phyloP scores from a whole-genome alignment of 2,329 filamentous ascomycete species.

The Fusarium buxicola region DNA sequence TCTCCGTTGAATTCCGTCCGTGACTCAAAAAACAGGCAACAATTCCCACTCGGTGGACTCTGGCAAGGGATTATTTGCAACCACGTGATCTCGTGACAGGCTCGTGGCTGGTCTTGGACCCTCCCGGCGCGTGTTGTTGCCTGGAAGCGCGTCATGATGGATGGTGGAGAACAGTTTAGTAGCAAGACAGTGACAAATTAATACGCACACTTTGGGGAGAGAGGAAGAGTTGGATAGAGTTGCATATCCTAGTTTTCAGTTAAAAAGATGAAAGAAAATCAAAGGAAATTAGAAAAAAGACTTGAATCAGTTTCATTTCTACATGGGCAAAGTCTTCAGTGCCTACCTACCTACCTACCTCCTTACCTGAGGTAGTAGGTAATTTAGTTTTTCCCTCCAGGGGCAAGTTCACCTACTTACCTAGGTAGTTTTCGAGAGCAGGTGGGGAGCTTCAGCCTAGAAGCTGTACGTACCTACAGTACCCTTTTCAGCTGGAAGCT shows the following conservation, averaged over 20 bases:
- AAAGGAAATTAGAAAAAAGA: too few species aligned
- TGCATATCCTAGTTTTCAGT: too few species aligned
- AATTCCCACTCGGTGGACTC: conserved; percentile 11
- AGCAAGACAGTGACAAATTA: conserved; percentile 20
- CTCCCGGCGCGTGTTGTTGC: conserved; percentile 43
- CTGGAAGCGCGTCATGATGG: conserved; percentile 33
- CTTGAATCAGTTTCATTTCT: too few species aligned
- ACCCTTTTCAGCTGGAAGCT: conserved; percentile 26
- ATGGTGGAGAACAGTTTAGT: conserved; percentile 7
- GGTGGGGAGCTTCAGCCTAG: conserved; percentile 39
- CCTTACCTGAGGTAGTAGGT: too few species aligned
- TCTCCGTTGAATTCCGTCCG: conserved; percentile 15
- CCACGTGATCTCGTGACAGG: conserved; percentile 46
- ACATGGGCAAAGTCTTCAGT: too few species aligned
- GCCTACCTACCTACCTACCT: too few species aligned
- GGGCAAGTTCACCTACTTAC: too few species aligned
- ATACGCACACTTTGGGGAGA: background rate
- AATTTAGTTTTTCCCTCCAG: too few species aligned
- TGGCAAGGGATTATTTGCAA: background rate
- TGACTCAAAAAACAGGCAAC: conserved; percentile 27
- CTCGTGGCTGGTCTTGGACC: conserved; percentile 31
- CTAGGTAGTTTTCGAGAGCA: background rate
- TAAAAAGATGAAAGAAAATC: too few species aligned
- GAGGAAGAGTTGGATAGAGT: background rate
- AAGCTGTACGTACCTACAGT: conserved; percentile 24